Evolutionary conservation across 2,329 filamentous ascomycete genomes (phyloP).

Genomic region (Cladosporium sp.): DNA sequence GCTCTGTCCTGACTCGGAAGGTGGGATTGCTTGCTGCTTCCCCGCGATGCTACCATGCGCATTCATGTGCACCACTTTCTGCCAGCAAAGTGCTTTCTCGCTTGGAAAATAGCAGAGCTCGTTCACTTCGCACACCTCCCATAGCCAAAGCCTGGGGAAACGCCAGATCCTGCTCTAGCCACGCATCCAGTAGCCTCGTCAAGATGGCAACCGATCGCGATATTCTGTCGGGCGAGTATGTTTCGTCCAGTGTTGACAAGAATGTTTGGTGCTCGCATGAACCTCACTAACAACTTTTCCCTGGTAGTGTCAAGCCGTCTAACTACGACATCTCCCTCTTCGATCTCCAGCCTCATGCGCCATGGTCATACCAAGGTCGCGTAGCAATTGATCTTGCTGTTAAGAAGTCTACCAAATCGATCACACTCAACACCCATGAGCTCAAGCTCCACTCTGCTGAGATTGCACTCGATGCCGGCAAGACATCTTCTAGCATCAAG

Average conservation of each 20-base stretch:
- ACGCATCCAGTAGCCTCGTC: conserved; percentile 30
- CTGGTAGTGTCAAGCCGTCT: conserved; percentile 65
- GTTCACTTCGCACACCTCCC: background rate
- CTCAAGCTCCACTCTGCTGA: conserved; percentile 69
- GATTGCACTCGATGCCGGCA: conserved; percentile 55
- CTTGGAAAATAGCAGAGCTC: background rate
- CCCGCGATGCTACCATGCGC: background rate
- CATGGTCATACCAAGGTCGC: conserved; percentile 79
- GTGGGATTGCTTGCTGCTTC: background rate
- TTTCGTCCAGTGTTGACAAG: background rate
- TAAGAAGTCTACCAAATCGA: conserved; percentile 65
- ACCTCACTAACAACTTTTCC: background rate
- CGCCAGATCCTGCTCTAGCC: conserved; percentile 25
- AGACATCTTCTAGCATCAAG: conserved; percentile 54
- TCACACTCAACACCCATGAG: conserved; percentile 81
- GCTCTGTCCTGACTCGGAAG: background rate
- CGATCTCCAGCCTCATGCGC: conserved; percentile 67
- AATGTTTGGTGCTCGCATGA: too few relatives aligned
- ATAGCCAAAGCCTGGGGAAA: background rate
- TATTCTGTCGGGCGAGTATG: conserved; percentile 42
- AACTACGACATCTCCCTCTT: conserved; percentile 83
- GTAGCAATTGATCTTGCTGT: conserved; percentile 77
- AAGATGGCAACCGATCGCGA: conserved; percentile 46
- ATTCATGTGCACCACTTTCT: background rate
- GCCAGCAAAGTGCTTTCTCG: background rate